Evolutionary conservation across 2,329 filamentous ascomycete species (phyloP).

Genomic region (Xylaria sp.): DNA sequence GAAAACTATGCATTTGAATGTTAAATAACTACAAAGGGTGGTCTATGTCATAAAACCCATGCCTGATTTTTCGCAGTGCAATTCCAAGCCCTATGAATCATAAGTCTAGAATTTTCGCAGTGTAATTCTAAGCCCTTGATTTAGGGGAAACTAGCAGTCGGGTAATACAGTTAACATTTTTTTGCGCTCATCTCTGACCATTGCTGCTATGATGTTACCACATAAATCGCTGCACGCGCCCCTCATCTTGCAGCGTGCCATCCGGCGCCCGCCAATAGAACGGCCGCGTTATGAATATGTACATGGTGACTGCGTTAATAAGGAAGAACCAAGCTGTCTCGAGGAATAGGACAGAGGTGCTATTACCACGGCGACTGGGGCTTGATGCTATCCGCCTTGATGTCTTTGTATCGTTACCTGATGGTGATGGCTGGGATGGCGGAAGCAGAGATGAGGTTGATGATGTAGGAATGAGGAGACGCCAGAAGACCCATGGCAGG

Average conservation of each 20-base stretch:
- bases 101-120: no score
- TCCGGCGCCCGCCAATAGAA: constrained; percentile 68
- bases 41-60: no score
- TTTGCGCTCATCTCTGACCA: neutral
- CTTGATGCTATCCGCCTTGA: neutral
- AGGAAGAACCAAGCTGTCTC: constrained; percentile 74
- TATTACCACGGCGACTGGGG: neutral
- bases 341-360: constrained; percentile 43
- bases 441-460: constrained; percentile 5
- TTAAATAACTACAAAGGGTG: no score
- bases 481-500: constrained; percentile 92
- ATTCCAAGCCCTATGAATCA: no score
- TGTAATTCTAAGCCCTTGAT: no score
- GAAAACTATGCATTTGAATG: no score
- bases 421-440: neutral
- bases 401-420: neutral
- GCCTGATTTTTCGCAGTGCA: no score
- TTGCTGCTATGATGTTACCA: constrained; percentile 64
- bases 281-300: constrained; percentile 70
- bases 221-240: constrained; percentile 77
- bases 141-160: neutral
- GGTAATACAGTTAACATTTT: neutral
- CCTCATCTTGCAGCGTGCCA: constrained; percentile 58
- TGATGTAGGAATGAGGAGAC: constrained; percentile 73
- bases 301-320: constrained; percentile 71